Percentiles rank a stretch among this genome's conserved stretches.
Conservation (phyloP, 2,329 filamentous ascomycete species). For the Trichoderma sp. region DNA sequence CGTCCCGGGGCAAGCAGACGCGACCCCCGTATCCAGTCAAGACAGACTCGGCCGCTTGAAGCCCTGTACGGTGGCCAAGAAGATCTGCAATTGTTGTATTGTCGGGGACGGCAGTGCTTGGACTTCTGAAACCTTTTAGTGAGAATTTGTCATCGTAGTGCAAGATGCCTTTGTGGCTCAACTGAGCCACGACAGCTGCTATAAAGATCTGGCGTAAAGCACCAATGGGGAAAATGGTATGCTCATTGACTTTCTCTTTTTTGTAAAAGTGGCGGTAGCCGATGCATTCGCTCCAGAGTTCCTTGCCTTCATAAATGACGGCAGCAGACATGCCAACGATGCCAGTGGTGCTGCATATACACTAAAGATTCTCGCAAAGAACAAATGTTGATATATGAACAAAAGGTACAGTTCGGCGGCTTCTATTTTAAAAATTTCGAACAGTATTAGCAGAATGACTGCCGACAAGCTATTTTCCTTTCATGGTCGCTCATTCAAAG, state of each 20-base stretch:
- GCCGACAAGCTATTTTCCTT: too few species aligned
- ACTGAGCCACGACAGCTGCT: neutral
- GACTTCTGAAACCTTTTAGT: neutral
- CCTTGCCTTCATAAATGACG: neutral
- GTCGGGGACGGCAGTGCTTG: neutral
- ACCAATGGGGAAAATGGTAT: neutral
- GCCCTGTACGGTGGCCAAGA: slow-evolving; percentile 15
- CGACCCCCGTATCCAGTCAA: neutral
- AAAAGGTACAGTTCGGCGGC: too few species aligned
- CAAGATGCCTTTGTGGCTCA: neutral
- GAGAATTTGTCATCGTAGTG: neutral
- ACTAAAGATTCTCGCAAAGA: too few species aligned
- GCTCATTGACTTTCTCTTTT: neutral
- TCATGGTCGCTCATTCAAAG: too few species aligned
- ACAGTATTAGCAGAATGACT: too few species aligned
- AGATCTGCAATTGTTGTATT: slow-evolving; percentile 7
- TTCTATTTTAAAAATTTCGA: too few species aligned
- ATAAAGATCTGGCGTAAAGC: slow-evolving; percentile 5
- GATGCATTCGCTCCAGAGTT: neutral
- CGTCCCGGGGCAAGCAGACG: neutral
- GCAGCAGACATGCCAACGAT: neutral
- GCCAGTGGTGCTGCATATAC: neutral
- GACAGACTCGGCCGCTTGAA: neutral
- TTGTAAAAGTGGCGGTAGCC: neutral
- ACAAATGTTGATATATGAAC: too few species aligned